Evolutionary conservation across 441 rosid species (phyloP), one percentile per base, ranked within the genome.

Genomic region (Pelargonium myrrhifolium): DNA sequence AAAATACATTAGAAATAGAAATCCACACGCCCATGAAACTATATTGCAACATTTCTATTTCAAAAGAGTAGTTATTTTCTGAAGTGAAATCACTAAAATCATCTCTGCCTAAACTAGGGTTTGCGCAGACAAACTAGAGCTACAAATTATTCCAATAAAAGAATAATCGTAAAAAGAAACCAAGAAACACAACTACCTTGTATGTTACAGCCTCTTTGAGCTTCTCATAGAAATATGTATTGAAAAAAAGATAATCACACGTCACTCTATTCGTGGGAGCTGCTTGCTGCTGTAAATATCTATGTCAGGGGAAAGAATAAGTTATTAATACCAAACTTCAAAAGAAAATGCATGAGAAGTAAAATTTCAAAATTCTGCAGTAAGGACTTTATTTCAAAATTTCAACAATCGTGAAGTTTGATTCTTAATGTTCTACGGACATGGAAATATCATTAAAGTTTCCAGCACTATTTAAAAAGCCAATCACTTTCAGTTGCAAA

Each of bases 221-320:
- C 87, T 92, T 94, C 74, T 80, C 81, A 81, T 94, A 92, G 77
- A 94, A 94, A 77, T 85, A 94, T 20, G 99, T 94, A 76, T 84
- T 89, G 75, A 92, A 89, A 74, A 88, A 85, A 74, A 87, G 98
- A 77, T 76, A 88, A 77, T 87, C 88, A 15, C 70, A 69, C 56
- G 73, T 74, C 49, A 82, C 86, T 74, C 82, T 78, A 69, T 81
- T 80, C 49, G 82, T 65, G 71, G 81, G 69, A 66, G 86, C 77
- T 56, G 80, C 81, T 73, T 84, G 87, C 75, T 77, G 80, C 83
- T 80, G 84, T 70, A 92, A 78, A 77, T 82, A 92, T 76, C 99
- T 91, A 79, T 17, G 24, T 24, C 59, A 53, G 21, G 22, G 9
- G 59, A 53, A 53, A 53, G 24, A 53, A 18, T 9, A 17, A 17